Base-by-base conservation (phyloP, 306 rosid species). In the Gynostemma pentaphyllum region DNA sequence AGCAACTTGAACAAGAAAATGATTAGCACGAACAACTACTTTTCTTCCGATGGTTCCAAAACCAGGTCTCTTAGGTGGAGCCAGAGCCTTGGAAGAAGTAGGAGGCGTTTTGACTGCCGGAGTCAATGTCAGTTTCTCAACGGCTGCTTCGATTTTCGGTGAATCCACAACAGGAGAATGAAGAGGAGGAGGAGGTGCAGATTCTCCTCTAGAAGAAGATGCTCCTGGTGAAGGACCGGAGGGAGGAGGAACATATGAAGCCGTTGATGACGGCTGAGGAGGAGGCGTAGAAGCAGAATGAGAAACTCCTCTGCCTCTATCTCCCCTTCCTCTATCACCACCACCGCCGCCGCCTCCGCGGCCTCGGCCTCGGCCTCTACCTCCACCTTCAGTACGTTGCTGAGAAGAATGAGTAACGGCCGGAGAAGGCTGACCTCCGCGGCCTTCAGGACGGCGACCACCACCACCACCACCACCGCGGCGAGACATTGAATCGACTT, bases 21-120 rank as follows among this genome's bases (percentile, higher is more conserved):
- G 97, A 56, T 89, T 89, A 0, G 97, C 97, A 0, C 83, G 72
- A 1, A 86, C 79, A 10, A 41, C 5, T 5, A 67, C 21, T 30
- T 16, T 77, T 0, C 0, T 22, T 0, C 97, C 97, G 0, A 19
- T 0, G 7, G 1, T 51, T 0, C 95, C 95, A 2, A 0, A 75
- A 1, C 72, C 83, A 0, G 97, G 97, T 13, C 97, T 78, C 39
- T 19, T 49, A 0, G 80, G 64, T 15, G 36, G 5, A 45, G 69
- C 9, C 0, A 45, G 0, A 0, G 81, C 84, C 75, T 79, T 86
- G 0, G 82, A 59, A 13, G 86, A 83, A 1, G 75, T 32, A 7
- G 55, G 62, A 4, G 34, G 64, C 11, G 24, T 40, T 3, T 2
- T 12, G n/a, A n/a, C 45, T 15, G n/a, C 46, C 12, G 76, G 2